Percentiles rank a stretch among this genome's conserved stretches.
Conservation (phyloP, 257 asterid species). For the Solanum paucissectum region DNA sequence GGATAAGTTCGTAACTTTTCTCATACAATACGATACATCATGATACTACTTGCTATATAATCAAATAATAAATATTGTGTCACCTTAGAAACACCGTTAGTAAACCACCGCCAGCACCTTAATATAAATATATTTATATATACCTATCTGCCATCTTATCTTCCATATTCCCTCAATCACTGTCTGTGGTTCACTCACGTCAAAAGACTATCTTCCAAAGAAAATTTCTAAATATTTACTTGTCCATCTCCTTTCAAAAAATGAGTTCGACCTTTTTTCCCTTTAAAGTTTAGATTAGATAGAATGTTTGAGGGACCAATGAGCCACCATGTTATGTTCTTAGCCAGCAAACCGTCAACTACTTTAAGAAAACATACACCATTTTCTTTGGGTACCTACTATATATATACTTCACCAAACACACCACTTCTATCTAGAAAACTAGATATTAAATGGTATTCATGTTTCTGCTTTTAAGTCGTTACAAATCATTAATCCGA, state of each 20-base stretch:
- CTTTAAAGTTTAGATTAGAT: neutral
- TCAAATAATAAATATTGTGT: neutral
- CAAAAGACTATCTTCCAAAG: neutral
- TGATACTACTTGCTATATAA: neutral
- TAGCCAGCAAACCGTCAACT: neutral
- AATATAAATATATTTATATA: neutral
- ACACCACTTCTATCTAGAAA: neutral
- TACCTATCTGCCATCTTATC: neutral
- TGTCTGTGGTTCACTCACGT: neutral
- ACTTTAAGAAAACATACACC: neutral
- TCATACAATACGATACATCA: neutral
- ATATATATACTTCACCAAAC: neutral
- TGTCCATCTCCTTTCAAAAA: slow-evolving; percentile 25
- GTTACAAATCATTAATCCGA: neutral
- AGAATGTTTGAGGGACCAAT: neutral
- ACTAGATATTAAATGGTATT: neutral
- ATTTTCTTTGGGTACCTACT: neutral
- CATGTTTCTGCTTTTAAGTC: neutral
- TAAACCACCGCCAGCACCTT: neutral
- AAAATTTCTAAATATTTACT: neutral
- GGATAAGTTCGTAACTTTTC: neutral
- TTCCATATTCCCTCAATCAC: neutral
- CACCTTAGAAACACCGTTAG: neutral
- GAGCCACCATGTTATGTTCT: neutral
- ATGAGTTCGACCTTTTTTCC: slow-evolving; percentile 38